Evolutionary conservation across 306 rosid genomes (phyloP), one percentile per base, ranked within the genome.

Genomic region (Glycine latifolia): DNA sequence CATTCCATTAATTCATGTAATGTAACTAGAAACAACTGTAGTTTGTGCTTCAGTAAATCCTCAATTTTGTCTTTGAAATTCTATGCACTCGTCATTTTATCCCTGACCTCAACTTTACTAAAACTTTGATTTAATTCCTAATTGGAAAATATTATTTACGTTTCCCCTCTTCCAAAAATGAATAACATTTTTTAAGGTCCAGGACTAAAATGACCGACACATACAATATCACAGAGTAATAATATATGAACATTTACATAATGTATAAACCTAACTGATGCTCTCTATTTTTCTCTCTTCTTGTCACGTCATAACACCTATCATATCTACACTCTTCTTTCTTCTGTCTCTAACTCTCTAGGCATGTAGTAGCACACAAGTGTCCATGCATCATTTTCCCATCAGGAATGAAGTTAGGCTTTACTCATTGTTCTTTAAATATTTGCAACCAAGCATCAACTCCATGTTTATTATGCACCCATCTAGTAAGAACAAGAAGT

Each of bases 381-480:
- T 10, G 14, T 53, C 7, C 58, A 4, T 14, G 7, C 58, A 14
- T 53, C 17, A 53, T 53, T 53, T 26, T 60, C 14, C 6, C 20
- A 59, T 59, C 43, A 62, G 43, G 67, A 61, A 33, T 31, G 0
- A 59, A 59, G 15, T 62, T 44, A 62, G 11, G 11, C 49, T 7
- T 66, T 7, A 55, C 6, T 79, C 41, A 46, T 44, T 50, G 16
- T 63, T 63, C 73, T 77, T 43, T 10, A 60, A 77, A 61, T 14
- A 69, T 8, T 67, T 47, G 39, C 39, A 50, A 48, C 75, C 41
- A 52, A 70, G 47, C 63, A 83, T 70, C 53, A 73, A 65, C 49
- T 31, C 53, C 67, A 66, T 65, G 68, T 72, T 5, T 31, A 43
- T 52, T 15, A 53, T 16, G 65, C 55, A 61, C 41, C 58, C 72